Base-by-base conservation (phyloP, 2,329 filamentous ascomycete species). In the Dothistroma pini region DNA sequence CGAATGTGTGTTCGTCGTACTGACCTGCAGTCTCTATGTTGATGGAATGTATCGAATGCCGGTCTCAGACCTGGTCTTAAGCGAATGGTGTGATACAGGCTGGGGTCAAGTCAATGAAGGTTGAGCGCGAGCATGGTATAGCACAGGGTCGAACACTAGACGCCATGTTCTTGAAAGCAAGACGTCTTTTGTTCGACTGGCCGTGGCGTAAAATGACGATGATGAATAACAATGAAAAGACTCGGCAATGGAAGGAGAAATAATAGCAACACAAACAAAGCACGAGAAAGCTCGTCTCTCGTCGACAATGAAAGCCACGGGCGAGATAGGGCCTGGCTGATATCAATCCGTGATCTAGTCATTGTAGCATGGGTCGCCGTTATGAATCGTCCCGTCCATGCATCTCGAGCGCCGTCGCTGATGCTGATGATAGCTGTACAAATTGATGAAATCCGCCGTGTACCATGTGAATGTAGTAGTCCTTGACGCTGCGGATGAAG, bases 231-330 rank as follows among this genome's bases (percentile, higher is more conserved):
- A 21, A 49, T 58, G 49, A 38, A 54, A 55, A 54, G 21, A 12
- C 22, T 53, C 51, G 31, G 19, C 25, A 35, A 11, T 49, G 52
- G 51, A 51, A 61, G 59, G 58, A 35, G 41, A 54, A 25, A 64
- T 58, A 67, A 66, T 63, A 63, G 65, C 31, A 63, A 56, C 54
- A 55, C 50, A 54, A 44, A 62, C 63, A 67, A 65, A 67, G 61
- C 32, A 19, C 21, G 14, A 44, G 44, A 54, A 34, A 31, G 35
- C 16, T 14, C n/a, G 22, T 34, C 29, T 44, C 6, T 50, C 34
- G 21, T 35, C 32, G 48, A 62, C 55, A 62, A 64, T 56, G 57
- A 62, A 53, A 25, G 44, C 41, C 47, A 50, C 22, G 44, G 14
- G 21, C n/a, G 41, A 50, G 53, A 19, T 49, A 16, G 25, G 32